These are phyloP conservation scores for Euphorbia corollata DNA, from an alignment of 441 rosid genomes.

Conservation along the genomic window DNA sequence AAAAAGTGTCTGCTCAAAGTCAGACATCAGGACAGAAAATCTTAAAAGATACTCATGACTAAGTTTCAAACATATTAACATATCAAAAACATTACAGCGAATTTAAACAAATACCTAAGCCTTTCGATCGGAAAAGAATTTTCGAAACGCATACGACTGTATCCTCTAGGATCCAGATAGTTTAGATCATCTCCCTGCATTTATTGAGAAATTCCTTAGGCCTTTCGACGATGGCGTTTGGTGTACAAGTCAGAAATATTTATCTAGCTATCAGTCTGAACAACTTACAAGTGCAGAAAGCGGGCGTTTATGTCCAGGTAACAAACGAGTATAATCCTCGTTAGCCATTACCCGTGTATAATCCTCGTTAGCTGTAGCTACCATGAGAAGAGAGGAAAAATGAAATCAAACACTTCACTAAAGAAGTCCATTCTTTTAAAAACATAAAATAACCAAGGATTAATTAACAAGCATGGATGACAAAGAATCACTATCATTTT, in stretches of 20 bases:
- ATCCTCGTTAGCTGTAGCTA: slow-evolving; percentile 11
- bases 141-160: slow-evolving; percentile 12
- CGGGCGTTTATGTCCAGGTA: slow-evolving; percentile 23
- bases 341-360: background rate
- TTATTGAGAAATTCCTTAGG: background rate
- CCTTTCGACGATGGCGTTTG: background rate
- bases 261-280: background rate
- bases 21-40: background rate
- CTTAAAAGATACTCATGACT: background rate
- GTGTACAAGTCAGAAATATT: background rate
- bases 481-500: background rate
- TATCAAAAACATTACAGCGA: background rate
- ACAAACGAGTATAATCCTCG: slow-evolving; percentile 1
- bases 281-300: slow-evolving; percentile 21
- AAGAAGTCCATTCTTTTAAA: background rate
- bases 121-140: slow-evolving; percentile 19
- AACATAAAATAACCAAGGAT: background rate
- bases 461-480: background rate
- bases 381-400: background rate
- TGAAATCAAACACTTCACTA: background rate
- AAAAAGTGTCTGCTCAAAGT: background rate
- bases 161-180: slow-evolving; percentile 23
- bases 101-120: slow-evolving; percentile 17
- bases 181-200: slow-evolving; percentile 21
- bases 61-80: background rate